Conservation (phyloP, 163 green algal species). For the Prototheca wickerhamii region DNA sequence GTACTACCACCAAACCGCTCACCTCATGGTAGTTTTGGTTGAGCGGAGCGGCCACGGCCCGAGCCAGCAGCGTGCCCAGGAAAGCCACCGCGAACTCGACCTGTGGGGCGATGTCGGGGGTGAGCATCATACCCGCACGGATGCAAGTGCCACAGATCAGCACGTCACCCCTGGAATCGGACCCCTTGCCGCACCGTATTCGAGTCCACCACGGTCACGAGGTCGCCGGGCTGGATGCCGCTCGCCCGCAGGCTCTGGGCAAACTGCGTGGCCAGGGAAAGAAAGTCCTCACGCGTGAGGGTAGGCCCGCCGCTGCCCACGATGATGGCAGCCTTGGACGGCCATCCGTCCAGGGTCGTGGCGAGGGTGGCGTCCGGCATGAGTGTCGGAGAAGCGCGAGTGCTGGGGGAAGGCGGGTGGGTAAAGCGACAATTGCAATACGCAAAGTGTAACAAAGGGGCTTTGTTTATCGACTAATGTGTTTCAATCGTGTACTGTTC, state of each 20-base stretch:
- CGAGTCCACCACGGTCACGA: slow-evolving; percentile 48
- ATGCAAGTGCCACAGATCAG: neutral
- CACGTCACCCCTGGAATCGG: neutral
- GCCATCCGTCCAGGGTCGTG: slow-evolving; percentile 14
- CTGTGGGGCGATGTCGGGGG: slow-evolving; percentile 14
- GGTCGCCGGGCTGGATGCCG: slow-evolving; percentile 50
- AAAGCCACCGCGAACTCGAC: slow-evolving; percentile 73
- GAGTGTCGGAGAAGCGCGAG: too few species aligned
- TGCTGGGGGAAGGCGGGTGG: too few species aligned
- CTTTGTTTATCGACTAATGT: too few species aligned
- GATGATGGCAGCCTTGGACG: slow-evolving; percentile 8
- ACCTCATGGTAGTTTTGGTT: slow-evolving; percentile 67
- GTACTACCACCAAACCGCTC: neutral
- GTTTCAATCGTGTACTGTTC: too few species aligned
- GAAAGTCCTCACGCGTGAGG: slow-evolving; percentile 18
- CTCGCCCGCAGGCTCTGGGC: slow-evolving; percentile 26
- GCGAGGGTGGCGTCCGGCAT: slow-evolving; percentile 9
- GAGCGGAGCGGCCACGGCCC: slow-evolving; percentile 63
- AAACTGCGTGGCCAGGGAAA: slow-evolving; percentile 15
- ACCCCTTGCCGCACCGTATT: slow-evolving; percentile 44
- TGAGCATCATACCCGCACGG: neutral
- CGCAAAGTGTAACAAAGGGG: too few species aligned
- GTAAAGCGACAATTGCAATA: too few species aligned
- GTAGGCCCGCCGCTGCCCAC: slow-evolving; percentile 12
- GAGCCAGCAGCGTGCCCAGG: slow-evolving; percentile 48